Percentiles rank a stretch among this genome's conserved stretches.
Evolutionary conservation across 2,329 filamentous ascomycete genomes (phyloP).

Genomic region (Zopfia rhizophila): DNA sequence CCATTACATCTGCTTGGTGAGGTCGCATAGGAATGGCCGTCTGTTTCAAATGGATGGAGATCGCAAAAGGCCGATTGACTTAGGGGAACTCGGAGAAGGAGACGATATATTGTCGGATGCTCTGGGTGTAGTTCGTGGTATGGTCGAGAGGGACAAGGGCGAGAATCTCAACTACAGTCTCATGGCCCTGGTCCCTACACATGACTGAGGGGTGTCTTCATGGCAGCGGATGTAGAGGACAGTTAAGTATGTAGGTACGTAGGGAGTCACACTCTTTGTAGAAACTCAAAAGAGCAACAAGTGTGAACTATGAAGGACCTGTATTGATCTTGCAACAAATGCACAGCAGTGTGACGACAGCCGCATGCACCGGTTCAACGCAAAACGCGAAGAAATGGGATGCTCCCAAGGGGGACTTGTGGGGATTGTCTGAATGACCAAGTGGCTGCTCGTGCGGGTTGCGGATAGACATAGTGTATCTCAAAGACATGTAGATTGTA

Average conservation of each 20-base stretch:
- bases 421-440: constrained; percentile 51
- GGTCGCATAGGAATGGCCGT: constrained; percentile 33
- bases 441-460: constrained; percentile 58
- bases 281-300: constrained; percentile 58
- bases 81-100: constrained; percentile 30
- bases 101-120: constrained; percentile 36
- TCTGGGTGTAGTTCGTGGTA: constrained; percentile 31
- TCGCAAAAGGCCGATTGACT: constrained; percentile 42
- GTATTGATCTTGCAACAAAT: constrained; percentile 59
- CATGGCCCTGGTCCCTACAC: constrained; percentile 37
- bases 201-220: not conserved
- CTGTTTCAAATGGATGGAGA: constrained; percentile 45
- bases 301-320: constrained; percentile 67
- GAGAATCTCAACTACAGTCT: constrained; percentile 39
- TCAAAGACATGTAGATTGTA: not conserved
- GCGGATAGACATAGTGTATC: constrained; percentile 24
- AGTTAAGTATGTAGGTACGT: constrained; percentile 57
- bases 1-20: constrained; percentile 48
- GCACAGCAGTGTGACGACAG: constrained; percentile 50
- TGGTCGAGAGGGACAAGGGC: constrained; percentile 28
- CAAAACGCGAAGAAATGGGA: constrained; percentile 60
- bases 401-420: constrained; percentile 60
- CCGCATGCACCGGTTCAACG: constrained; percentile 55
- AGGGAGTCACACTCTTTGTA: constrained; percentile 64
- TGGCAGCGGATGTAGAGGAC: constrained; percentile 3